Base-by-base conservation (phyloP, 108 stramenopile species). In the Seminavis robusta region DNA sequence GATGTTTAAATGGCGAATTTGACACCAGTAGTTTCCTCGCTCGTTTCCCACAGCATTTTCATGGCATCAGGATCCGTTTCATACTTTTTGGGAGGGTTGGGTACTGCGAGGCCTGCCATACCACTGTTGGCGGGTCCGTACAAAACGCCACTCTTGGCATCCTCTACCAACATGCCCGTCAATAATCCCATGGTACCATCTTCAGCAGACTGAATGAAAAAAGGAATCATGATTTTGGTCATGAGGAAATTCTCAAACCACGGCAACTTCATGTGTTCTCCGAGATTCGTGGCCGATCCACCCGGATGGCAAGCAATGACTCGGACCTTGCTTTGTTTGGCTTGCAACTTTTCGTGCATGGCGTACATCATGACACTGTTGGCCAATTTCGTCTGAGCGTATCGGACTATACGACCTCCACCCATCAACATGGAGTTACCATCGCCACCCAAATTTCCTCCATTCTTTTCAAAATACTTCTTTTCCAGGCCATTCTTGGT, bases 351-450 rank as follows among this genome's bases (percentile, higher is more conserved):
- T 28, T 73, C 47, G 38, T 69, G 57, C 1, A 86, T 56, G 10
- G 44, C 74, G 26, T 61, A 45, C 10, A 56, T 65, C 50, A 79
- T 79, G 2, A 76, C 68, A 3, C 71, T 47, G 45, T 86, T 86
- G 23, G 84, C 79, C 10, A 86, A 58, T 37, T 86, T 81, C 13
- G 71, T 62, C 44, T 82, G 84, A 30, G 15, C 25, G 64, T 83
- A 83, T 4, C 81, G 61, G 8, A 4, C n/a, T 67, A 68, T 77
- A 17, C 54, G 70, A 2, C 38, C 77, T 20, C 63, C 73, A 26
- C 49, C 40, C 10, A 64, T 11, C 5, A 77, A 57, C 62, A 47
- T 55, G n/a, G n/a, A n/a, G 5, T 25, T 21, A n/a, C n/a, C 55
- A 36, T 74, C 34, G 30, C 76, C 79, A n/a, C 74, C 81, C 26